A percentile compares a stretch with the other conserved stretches of the same genome.
These are phyloP conservation scores for Boletus barrowsii DNA, from an alignment of 768 basidiomycete species.

Conservation along the genomic window DNA sequence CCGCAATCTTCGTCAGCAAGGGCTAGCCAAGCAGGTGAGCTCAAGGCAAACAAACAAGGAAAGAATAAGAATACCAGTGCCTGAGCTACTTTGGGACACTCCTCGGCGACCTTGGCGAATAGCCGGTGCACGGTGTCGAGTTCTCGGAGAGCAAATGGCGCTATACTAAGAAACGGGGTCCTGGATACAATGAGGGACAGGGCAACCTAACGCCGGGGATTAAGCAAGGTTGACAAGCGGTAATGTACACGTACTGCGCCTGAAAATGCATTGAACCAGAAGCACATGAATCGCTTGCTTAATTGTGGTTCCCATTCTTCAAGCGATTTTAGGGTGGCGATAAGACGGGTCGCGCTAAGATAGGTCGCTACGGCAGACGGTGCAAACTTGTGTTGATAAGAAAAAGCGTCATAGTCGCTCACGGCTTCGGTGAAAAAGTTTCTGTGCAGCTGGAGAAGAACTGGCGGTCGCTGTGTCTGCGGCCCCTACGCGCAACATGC, in stretches of 20 bases:
- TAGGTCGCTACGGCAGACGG: slow-evolving; percentile 73
- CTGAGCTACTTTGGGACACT: slow-evolving; percentile 59
- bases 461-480: slow-evolving; percentile 32
- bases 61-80: slow-evolving; percentile 44
- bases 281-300: slow-evolving; percentile 62
- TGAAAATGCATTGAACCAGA: slow-evolving; percentile 76
- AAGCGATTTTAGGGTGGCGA: slow-evolving; percentile 53
- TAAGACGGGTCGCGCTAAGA: slow-evolving; percentile 54
- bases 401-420: slow-evolving; percentile 50
- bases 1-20: slow-evolving; percentile 53
- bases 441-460: slow-evolving; percentile 65
- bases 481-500: slow-evolving; percentile 1
- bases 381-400: slow-evolving; percentile 58
- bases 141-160: slow-evolving; percentile 57
- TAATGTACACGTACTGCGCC: slow-evolving; percentile 51
- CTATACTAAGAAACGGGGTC: slow-evolving; percentile 55
- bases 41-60: neutral
- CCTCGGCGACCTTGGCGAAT: slow-evolving; percentile 53
- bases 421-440: slow-evolving; percentile 67
- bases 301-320: slow-evolving; percentile 59
- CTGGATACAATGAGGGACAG: slow-evolving; percentile 63
- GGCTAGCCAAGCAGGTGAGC: slow-evolving; percentile 36
- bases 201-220: slow-evolving; percentile 44
- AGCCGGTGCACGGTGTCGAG: slow-evolving; percentile 56
- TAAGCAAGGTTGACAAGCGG: neutral